phyloP scores from a whole-genome alignment of 163 green algal genomes.

The Scenedesmus sp. region DNA sequence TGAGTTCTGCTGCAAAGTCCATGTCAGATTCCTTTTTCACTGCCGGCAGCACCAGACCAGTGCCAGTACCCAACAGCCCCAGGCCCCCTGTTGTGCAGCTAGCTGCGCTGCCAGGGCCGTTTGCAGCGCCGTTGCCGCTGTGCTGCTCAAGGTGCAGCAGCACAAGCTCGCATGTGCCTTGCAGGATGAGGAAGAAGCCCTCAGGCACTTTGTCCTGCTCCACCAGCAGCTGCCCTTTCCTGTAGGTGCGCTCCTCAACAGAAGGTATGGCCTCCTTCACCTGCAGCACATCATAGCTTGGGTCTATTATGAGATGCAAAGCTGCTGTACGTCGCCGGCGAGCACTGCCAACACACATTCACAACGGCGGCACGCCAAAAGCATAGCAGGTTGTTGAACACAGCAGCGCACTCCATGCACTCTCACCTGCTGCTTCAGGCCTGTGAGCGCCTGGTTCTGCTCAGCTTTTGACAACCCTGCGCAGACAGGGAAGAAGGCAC shows the following conservation, averaged over 20 bases:
- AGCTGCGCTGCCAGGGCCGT: background rate
- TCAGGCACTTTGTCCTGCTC: constrained; percentile 41
- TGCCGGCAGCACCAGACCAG: background rate
- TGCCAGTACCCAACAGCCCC: background rate
- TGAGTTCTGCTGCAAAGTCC: constrained; percentile 42
- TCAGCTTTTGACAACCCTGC: background rate
- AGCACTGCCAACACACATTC: background rate
- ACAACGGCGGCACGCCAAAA: background rate
- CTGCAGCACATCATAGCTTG: background rate
- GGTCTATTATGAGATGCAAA: too few relatives aligned
- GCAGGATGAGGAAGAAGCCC: constrained; percentile 48
- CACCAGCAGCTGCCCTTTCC: constrained; percentile 34
- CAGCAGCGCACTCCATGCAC: background rate
- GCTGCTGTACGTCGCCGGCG: background rate
- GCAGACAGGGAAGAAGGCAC: background rate
- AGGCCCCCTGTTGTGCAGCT: background rate
- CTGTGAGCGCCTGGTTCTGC: constrained; percentile 4
- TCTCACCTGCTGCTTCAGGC: constrained; percentile 28
- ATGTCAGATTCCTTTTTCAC: constrained; percentile 21
- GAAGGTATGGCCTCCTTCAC: constrained; percentile 35
- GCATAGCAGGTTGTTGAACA: background rate
- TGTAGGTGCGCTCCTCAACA: constrained; percentile 45
- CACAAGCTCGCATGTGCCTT: constrained; percentile 27
- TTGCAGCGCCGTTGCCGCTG: background rate
- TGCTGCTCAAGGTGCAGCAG: background rate